A percentile compares a stretch with the other conserved stretches of the same genome.
Evolutionary conservation across 495 filamentous ascomycete genomes (phyloP).

Genomic region (Penicillium cosmopolitanum): DNA sequence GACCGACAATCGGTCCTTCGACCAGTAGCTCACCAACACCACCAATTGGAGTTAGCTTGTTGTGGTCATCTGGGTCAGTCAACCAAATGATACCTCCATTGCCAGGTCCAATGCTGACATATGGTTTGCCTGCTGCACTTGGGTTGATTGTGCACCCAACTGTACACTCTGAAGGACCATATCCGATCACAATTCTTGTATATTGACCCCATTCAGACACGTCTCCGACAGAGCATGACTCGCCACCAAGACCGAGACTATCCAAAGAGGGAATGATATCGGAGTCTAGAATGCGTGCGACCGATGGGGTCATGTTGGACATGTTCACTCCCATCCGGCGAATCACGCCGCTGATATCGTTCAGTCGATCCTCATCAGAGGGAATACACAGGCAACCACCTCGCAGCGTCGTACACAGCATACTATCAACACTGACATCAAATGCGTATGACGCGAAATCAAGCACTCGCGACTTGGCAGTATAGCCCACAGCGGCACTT

Average conservation of each 20-base stretch:
- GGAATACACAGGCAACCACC: slow-evolving; percentile 46
- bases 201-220: slow-evolving; percentile 27
- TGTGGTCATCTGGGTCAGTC: slow-evolving; percentile 28
- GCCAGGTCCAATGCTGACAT: slow-evolving; percentile 31
- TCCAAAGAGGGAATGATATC: slow-evolving; percentile 49
- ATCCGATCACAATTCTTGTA: slow-evolving; percentile 48
- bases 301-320: slow-evolving; percentile 55
- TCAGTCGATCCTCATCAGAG: slow-evolving; percentile 35
- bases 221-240: slow-evolving; percentile 39
- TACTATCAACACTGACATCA: slow-evolving; percentile 54
- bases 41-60: slow-evolving; percentile 36
- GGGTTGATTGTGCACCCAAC: slow-evolving; percentile 22
- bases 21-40: slow-evolving; percentile 37
- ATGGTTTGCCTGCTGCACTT: slow-evolving; percentile 6
- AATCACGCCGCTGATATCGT: slow-evolving; percentile 52
- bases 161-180: slow-evolving; percentile 42
- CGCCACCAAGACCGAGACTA: slow-evolving; percentile 55
- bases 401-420: slow-evolving; percentile 44
- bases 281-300: slow-evolving; percentile 47
- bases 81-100: slow-evolving; percentile 36
- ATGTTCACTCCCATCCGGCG: slow-evolving; percentile 47
- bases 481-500: slow-evolving; percentile 41
- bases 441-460: slow-evolving; percentile 64
- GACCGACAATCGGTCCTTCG: slow-evolving; percentile 14
- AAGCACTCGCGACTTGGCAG: slow-evolving; percentile 49